Evolutionary conservation across 192 early-diverging fungal genomes (phyloP), one percentile per base, ranked within the genome.

Genomic region (Thamnidium elegans): DNA sequence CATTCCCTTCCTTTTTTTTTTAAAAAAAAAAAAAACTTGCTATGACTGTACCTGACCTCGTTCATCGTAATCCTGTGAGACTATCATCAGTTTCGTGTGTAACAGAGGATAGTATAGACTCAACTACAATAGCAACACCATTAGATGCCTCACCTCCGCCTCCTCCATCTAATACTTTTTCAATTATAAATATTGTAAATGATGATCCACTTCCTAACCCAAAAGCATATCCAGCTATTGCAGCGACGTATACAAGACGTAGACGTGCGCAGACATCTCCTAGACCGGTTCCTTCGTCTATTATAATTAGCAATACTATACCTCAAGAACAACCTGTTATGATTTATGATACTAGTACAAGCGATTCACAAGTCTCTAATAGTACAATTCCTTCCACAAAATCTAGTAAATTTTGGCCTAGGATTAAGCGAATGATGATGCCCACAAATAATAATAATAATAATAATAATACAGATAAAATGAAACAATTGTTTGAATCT

Each of bases 81-180:
- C 44, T 62, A 17, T 62, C 67, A 20, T 17, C 62, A 11, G 26
- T 51, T 26, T 69, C 67, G 3, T 69, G 67, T 39, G 36, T 44
- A 26, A 69, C 67, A 53, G 60, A 69, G 17, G 67, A 69, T 55
- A 69, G 51, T 13, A 21, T 47, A 17, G 67, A 69, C 14, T 69
- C 67, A 39, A n/a, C 45, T 7, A 62, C 39, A 13, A 17, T 69
- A 3, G 51, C 60, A 3, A 69, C 67, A 7, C 67, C 67, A 32
- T 31, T 62, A 23, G 60, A 62, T 62, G 60, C 51, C 0, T 69
- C 67, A 21, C 67, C 67, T 39, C 19, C 17, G 11, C 30, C 36
- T 26, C 58, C 50, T 9, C 67, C 39, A 11, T 48, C 52, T 7
- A 46, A 31, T 15, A 9, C 32, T 19, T 68, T 68, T 53, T 46